A percentile compares a stretch with the other conserved stretches of the same genome.
These are phyloP conservation scores for Psilocybe cyanescens DNA, from an alignment of 768 basidiomycete species.

Conservation along the genomic window DNA sequence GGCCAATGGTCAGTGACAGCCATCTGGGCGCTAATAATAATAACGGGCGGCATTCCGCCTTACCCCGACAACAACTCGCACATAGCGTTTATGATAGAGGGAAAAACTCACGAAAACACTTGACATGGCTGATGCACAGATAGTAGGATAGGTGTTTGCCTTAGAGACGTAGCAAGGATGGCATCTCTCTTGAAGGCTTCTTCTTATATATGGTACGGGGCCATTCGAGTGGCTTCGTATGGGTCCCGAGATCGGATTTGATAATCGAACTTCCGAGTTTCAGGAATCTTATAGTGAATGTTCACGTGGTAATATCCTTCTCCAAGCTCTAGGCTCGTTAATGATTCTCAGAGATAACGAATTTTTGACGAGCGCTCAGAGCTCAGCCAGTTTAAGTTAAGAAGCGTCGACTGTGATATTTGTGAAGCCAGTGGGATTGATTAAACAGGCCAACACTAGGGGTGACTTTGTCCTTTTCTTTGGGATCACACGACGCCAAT, in stretches of 20 bases:
- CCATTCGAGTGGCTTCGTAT: neutral
- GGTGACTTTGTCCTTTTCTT: no score
- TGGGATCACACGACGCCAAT: neutral
- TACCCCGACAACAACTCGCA: neutral
- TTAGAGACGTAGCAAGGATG: slow-evolving; percentile 1
- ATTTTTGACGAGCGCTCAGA: neutral
- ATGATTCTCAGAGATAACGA: neutral
- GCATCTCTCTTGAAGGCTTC: neutral
- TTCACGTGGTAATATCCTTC: neutral
- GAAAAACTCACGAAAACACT: slow-evolving; percentile 29
- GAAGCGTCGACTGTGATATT: neutral
- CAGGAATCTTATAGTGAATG: neutral
- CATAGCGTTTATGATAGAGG: neutral
- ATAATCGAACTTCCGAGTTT: neutral
- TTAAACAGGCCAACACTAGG: neutral
- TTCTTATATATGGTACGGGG: slow-evolving; percentile 11
- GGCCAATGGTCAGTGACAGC: neutral
- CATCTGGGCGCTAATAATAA: neutral
- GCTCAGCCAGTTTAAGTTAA: neutral
- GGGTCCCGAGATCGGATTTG: slow-evolving; percentile 2
- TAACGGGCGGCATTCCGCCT: neutral
- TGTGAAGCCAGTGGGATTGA: neutral
- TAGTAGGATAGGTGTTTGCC: slow-evolving; percentile 1
- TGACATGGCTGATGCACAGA: slow-evolving; percentile 28
- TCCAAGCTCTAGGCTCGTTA: neutral